Evolutionary conservation across 768 basidiomycete genomes (phyloP), one percentile per base, ranked within the genome.

Genomic region (Porphyrellus cyaneotinctus): DNA sequence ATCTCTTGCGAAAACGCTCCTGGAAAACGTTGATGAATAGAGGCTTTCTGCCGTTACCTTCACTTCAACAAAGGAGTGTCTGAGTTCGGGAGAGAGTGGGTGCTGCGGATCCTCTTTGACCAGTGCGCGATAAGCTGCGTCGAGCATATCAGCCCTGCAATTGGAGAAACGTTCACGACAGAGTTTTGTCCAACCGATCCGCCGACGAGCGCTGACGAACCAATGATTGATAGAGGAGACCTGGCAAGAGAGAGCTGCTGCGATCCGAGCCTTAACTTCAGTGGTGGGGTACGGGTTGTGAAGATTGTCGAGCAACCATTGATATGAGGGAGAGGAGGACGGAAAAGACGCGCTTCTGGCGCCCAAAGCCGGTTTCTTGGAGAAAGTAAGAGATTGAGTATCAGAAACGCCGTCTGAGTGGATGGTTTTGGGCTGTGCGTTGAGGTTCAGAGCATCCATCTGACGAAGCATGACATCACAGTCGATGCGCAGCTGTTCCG

Each of bases 111-210:
- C 60, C 11, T 64, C 60, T 26, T 69, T 45, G 1, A 70, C 56
- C 12, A 72, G 47, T 1, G 65, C 64, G 2, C 64, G 56, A 32
- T 52, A 61, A 6, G 72, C 72, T 2, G 68, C 62, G 3, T 67
- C 63, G 0, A 70, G 17, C 22, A 65, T 62, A 14, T 69, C 69
- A 1, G 58, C 54, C 11, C 64, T 55, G 13, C 65, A 61, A 10
- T 57, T 64, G 9, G 58, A 49, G 18, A 73, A 69, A 31, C 23
- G 26, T 3, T 63, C 58, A 1, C 67, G 68, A 5, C 76, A 73
- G 0, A 81, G 46, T 0, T 49, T 14, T 11, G 74, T 81, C 82
- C 81, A 83, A 0, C 81, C 81, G 0, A 82, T 81, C 0, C 79
- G 73, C 20, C 74, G 75, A 1, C 81, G 73, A 2, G 65, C 69